Evolutionary conservation across 148 eudicot species (phyloP).

Genomic region (Polygonum aviculare): DNA sequence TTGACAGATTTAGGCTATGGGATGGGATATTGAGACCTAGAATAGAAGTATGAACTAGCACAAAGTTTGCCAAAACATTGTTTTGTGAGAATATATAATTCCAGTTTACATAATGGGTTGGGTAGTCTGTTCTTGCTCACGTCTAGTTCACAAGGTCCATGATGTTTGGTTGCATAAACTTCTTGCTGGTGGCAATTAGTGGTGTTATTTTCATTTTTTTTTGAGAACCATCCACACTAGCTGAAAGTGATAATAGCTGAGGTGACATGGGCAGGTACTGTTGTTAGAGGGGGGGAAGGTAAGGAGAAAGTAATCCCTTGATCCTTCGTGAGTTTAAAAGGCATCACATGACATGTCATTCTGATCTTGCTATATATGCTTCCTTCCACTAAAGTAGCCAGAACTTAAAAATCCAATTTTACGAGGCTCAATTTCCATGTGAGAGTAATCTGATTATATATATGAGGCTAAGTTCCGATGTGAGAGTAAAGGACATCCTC

Average conservation of each 20-base stretch:
- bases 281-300: not conserved
- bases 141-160: not conserved
- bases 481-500: not conserved
- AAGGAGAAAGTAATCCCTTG: not conserved
- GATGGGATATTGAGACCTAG: not conserved
- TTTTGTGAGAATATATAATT: not conserved
- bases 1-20: not conserved
- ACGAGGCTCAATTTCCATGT: not conserved
- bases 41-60: not conserved
- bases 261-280: not conserved
- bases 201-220: not conserved
- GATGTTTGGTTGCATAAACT: not conserved
- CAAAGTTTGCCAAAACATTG: not conserved
- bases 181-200: not conserved
- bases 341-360: not conserved
- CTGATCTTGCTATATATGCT: not conserved
- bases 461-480: too few species aligned
- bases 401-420: not conserved
- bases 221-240: not conserved
- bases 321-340: not conserved
- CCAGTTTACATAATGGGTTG: not conserved
- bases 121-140: not conserved
- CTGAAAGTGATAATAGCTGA: not conserved
- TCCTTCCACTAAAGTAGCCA: not conserved
- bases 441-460: not conserved